Percentiles rank a stretch among this genome's conserved stretches.
phyloP scores from a whole-genome alignment of 345 rosid species.

The Mangifera indica region DNA sequence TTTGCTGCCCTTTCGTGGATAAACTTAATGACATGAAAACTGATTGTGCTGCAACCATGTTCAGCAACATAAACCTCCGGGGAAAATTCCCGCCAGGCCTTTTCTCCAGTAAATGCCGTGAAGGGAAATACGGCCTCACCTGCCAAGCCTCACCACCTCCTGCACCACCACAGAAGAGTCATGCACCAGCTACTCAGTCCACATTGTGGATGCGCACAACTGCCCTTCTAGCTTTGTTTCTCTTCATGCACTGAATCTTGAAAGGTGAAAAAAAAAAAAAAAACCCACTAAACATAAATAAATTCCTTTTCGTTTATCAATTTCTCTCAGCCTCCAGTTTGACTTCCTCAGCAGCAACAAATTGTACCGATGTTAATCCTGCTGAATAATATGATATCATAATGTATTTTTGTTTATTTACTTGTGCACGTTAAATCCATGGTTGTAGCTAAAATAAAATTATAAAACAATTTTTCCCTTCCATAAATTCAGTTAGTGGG shows the following conservation, averaged over 20 bases:
- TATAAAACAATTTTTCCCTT: neutral
- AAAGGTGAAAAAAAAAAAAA: conserved; percentile 9
- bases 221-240: conserved; percentile 20
- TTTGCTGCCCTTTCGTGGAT: conserved; percentile 59
- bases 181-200: conserved; percentile 3
- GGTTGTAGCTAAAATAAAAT: neutral
- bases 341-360: neutral
- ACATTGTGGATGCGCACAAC: conserved; percentile 26
- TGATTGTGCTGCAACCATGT: conserved; percentile 74
- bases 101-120: conserved; percentile 62
- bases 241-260: conserved; percentile 20
- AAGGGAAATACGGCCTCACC: conserved; percentile 56
- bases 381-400: neutral
- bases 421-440: neutral
- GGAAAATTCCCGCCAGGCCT: conserved; percentile 86
- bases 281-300: neutral
- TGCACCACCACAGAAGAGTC: neutral
- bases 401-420: neutral
- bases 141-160: conserved; percentile 31
- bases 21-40: conserved; percentile 44
- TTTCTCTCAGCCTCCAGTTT: neutral
- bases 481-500: neutral
- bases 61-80: conserved; percentile 75
- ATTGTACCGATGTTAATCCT: neutral
- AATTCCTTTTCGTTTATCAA: neutral